phyloP scores from a whole-genome alignment of 306 rosid species.

The Psophocarpus tetragonolobus region DNA sequence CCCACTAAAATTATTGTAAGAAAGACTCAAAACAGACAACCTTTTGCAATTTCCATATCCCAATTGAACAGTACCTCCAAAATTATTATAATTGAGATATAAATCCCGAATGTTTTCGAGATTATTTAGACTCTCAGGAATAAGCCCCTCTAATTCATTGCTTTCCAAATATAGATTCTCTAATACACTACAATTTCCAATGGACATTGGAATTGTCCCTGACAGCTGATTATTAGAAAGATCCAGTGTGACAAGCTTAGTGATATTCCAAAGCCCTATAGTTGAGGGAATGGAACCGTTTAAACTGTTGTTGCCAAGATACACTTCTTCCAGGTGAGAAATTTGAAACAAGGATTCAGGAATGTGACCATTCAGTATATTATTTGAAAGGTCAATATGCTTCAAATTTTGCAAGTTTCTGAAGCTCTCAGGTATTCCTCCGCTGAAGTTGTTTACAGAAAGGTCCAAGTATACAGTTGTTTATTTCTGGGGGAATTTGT shows the following conservation, averaged over 20 bases:
- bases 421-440: conserved; percentile 50
- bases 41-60: conserved; percentile 54
- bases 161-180: conserved; percentile 31
- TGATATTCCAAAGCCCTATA: conserved; percentile 60
- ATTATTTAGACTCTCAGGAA: conserved; percentile 62
- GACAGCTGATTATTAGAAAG: conserved; percentile 48
- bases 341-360: conserved; percentile 53
- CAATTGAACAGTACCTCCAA: conserved; percentile 61
- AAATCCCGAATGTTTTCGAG: conserved; percentile 48
- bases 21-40: conserved; percentile 45
- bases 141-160: conserved; percentile 50
- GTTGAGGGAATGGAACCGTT: conserved; percentile 59
- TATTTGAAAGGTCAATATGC: conserved; percentile 26
- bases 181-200: conserved; percentile 67
- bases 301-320: conserved; percentile 48
- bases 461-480: conserved; percentile 53
- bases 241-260: conserved; percentile 36
- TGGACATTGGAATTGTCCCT: conserved; percentile 59
- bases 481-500: conserved; percentile 15
- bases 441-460: conserved; percentile 49
- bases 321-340: conserved; percentile 35
- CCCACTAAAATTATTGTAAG: conserved; percentile 53
- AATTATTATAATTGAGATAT: conserved; percentile 32
- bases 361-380: conserved; percentile 48
- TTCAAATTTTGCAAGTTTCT: conserved; percentile 33